Evolutionary conservation across 2,329 filamentous ascomycete species (phyloP), one percentile per base, ranked within the genome.

Genomic region (Apiospora kogelbergensis): DNA sequence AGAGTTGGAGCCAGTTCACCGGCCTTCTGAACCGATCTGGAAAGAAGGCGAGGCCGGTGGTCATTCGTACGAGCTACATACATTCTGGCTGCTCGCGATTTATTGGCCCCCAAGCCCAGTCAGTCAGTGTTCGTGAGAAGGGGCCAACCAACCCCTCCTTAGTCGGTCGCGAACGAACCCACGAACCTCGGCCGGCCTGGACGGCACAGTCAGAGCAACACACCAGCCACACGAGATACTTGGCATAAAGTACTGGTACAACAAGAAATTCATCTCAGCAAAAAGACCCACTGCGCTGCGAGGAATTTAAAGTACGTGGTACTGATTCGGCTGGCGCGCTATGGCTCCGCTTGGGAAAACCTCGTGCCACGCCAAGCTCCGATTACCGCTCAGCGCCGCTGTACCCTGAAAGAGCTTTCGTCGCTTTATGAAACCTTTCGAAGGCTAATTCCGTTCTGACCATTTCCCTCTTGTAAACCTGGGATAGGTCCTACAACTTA

Each of bases 271-370:
- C 7, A 17, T 33, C 53, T 33, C 17, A 3, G 17, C 10, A 30
- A 57, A 46, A 26, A 24, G 30, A 10, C 30, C 53, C 53, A 60
- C 53, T 37, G 20, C 20, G 17, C 7, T 60, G 26, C 17, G 53
- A 33, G 53, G 53, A 60, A n/a, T 37, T 37, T 37, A 60, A n/a
- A 37, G 20, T 37, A 20, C 48, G 24, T 30, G 33, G 33, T 33
- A 37, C 53, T 37, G 33, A 9, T 37, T 60, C 53, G 53, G 53
- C 17, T 60, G 17, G 37, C 53, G 53, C 53, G 30, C 53, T 30
- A 60, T 60, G 53, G 30, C 26, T 60, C 53, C 26, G 26, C 53
- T 60, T 37, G 53, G 53, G 48, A 57, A 57, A 57, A 57, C 48
- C 48, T 57, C 48, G 48, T 57, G 15, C 24, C 17, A 30, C 15